phyloP scores from a whole-genome alignment of 2,329 filamentous ascomycete genomes.

The Mollisia scopiformis region DNA sequence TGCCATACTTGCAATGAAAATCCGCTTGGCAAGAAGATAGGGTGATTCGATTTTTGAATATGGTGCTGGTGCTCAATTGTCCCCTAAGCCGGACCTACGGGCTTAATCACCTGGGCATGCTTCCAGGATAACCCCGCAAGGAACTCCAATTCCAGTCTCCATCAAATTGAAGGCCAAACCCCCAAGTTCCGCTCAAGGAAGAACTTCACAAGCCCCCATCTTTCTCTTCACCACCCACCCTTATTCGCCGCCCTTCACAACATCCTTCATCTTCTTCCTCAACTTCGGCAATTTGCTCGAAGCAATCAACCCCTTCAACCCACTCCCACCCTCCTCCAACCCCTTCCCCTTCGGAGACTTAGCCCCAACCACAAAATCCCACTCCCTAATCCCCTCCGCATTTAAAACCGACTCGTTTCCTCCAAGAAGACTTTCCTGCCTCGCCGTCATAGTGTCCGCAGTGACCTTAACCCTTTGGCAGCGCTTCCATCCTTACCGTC shows the following conservation, averaged over 20 bases:
- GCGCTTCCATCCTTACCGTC: too few species aligned
- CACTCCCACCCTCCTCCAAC: neutral
- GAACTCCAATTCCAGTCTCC: too few species aligned
- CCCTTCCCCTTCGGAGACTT: neutral
- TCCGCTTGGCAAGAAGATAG: too few species aligned
- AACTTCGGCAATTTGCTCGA: neutral
- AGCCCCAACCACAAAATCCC: neutral
- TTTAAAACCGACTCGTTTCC: neutral
- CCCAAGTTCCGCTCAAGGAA: neutral
- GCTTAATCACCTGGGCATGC: too few species aligned
- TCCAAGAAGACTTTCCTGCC: too few species aligned
- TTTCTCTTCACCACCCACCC: neutral
- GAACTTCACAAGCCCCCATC: neutral
- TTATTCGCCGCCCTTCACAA: neutral
- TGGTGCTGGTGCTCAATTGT: too few species aligned
- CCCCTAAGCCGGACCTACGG: too few species aligned
- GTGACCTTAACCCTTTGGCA: neutral
- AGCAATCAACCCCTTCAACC: neutral
- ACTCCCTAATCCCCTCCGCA: neutral
- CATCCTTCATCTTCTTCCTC: neutral
- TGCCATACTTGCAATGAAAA: too few species aligned
- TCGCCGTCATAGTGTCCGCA: neutral
- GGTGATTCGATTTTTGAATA: too few species aligned
- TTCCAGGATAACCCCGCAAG: too few species aligned
- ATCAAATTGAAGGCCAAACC: neutral